These are phyloP conservation scores for Botrytis tulipae DNA, from an alignment of 2,329 filamentous ascomycete genomes.

Conservation along the genomic window DNA sequence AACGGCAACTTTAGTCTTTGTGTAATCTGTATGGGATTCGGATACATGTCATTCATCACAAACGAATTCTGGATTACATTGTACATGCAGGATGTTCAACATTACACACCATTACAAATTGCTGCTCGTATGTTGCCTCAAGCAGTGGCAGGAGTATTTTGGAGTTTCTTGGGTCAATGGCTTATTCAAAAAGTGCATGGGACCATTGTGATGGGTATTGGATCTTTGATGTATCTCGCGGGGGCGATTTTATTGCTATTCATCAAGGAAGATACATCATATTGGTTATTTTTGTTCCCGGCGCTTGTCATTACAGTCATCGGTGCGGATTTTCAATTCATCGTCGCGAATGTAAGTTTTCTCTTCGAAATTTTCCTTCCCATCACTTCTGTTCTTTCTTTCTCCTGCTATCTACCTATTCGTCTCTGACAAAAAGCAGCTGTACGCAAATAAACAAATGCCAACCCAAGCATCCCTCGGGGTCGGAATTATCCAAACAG, in stretches of 20 bases:
- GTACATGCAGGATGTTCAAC: constrained; percentile 59
- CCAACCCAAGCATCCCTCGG: constrained; percentile 61
- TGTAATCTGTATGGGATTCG: constrained; percentile 51
- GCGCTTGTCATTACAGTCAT: constrained; percentile 59
- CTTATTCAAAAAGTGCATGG: constrained; percentile 64
- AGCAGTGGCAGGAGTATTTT: constrained; percentile 59
- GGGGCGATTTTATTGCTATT: constrained; percentile 54
- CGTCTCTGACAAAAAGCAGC: constrained; percentile 42
- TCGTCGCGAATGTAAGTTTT: constrained; percentile 60
- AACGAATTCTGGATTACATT: constrained; percentile 63
- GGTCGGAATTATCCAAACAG: constrained; percentile 66
- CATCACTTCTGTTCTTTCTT: not conserved
- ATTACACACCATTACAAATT: constrained; percentile 49
- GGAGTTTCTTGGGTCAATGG: constrained; percentile 61
- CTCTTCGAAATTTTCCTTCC: not conserved
- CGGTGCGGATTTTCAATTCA: constrained; percentile 68
- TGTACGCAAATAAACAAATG: constrained; percentile 68
- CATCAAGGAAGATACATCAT: constrained; percentile 53
- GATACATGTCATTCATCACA: constrained; percentile 61
- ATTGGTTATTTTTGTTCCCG: constrained; percentile 67
- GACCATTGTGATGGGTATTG: constrained; percentile 55
- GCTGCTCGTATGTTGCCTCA: constrained; percentile 65
- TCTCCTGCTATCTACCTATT: accelerated
- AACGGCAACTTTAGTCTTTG: constrained; percentile 62
- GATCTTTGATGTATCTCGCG: constrained; percentile 43